Evolutionary conservation across 352 stramenopile species (phyloP), one percentile per base, ranked within the genome.

Genomic region (Pythium guiyangense): DNA sequence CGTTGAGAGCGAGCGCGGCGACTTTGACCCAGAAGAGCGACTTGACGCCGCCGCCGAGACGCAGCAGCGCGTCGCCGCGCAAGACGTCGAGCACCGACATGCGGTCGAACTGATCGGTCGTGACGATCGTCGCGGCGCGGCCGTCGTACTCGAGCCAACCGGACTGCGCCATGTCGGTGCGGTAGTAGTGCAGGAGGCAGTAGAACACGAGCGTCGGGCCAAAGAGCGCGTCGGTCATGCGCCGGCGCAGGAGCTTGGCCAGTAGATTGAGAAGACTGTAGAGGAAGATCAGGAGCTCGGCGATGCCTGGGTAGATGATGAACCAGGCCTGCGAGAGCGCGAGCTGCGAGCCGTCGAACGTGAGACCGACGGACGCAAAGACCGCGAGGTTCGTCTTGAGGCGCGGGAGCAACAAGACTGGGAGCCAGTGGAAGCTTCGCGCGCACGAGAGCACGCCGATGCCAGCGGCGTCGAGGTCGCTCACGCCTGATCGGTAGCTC

Each of bases 231-330:
- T 84, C 71, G 25, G 56, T 64, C n/a, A 77, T 59, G 9, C 71
- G 71, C 0, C 62, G 63, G 12, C 73, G 59, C 20, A 63, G 46
- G 22, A 76, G 50, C 44, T 79, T 81, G 43, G 69, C 63, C 6
- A 68, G 15, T 14, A 79, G 60, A 52, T 86, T 83, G 49, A 79
- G 55, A 40, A 81, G 27, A 18, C 70, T 78, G 67, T 69, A 84
- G 45, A 66, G 70, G 4, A 84, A 55, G 2, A 83, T 58, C 6
- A 69, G 48, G 10, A 71, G 56, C 59, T 83, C 76, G 14, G 47
- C 53, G 26, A 84, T 63, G 2, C 59, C 57, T 1, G 69, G 71
- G 46, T 83, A 86, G 15, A 84, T 67, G n/a, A 70, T 62, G 49
- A 74, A 81, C 67, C 71, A 81, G 6, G 66, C 63, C 35, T 83